These are phyloP conservation scores for Rhynchosporium agropyri DNA, from an alignment of 2,329 filamentous ascomycete species.

Conservation along the genomic window DNA sequence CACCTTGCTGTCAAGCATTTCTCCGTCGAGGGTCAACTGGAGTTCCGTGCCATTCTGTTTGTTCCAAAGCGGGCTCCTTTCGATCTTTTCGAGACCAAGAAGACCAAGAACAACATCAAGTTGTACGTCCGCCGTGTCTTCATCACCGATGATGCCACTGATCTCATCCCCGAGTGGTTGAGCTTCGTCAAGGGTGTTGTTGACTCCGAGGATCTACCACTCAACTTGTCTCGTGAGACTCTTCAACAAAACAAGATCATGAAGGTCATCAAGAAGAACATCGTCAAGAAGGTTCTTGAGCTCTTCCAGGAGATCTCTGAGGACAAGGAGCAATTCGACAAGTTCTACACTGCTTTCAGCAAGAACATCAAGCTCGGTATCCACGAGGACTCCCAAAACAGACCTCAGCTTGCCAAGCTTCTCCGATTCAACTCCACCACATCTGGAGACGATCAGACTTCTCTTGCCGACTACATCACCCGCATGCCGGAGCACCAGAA, in stretches of 20 bases:
- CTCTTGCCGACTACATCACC: conserved; percentile 94
- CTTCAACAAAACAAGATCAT: conserved; percentile 99
- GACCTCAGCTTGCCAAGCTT: conserved; percentile 88
- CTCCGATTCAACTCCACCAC: conserved; percentile 99
- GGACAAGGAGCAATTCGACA: conserved; percentile 99
- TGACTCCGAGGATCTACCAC: conserved; percentile 98
- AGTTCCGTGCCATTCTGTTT: conserved; percentile 99
- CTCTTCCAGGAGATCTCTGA: conserved; percentile 99
- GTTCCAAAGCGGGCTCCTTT: conserved; percentile 99
- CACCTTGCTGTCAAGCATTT: conserved; percentile 99
- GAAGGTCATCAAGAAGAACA: conserved; percentile 99
- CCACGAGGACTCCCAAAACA: conserved; percentile 99
- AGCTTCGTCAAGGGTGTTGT: conserved; percentile 99
- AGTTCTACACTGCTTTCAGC: conserved; percentile 99
- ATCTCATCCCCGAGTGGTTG: conserved; percentile 99
- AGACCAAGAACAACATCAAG: conserved; percentile 99
- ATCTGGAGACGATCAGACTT: conserved; percentile 94
- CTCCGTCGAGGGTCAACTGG: conserved; percentile 99
- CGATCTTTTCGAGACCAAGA: conserved; percentile 99
- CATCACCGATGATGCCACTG: conserved; percentile 99
- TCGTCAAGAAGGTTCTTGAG: conserved; percentile 99
- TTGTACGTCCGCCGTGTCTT: conserved; percentile 99
- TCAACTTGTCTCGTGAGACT: conserved; percentile 99
- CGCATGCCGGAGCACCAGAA: conserved; percentile 99
- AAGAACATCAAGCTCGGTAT: conserved; percentile 99